A percentile compares a stretch with the other conserved stretches of the same genome.
Conservation (phyloP, 1,139 yeast genomes). For the Yamadazyma triangularis region DNA sequence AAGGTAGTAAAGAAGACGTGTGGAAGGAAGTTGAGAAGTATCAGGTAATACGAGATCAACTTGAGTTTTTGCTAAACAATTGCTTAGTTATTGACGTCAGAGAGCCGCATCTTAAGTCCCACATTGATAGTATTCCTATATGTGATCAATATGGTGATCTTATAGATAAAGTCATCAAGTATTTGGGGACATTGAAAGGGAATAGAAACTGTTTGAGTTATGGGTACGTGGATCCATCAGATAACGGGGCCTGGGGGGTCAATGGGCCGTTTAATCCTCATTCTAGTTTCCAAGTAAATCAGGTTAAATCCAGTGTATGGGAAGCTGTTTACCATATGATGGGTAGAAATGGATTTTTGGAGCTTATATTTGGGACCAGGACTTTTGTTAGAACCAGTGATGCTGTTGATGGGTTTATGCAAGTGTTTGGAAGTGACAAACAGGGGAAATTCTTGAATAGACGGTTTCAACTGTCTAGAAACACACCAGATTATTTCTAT, state of each 20-base stretch:
- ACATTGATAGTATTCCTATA: not conserved
- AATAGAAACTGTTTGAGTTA: conserved; percentile 18
- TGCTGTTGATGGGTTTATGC: too few relatives aligned
- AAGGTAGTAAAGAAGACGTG: conserved; percentile 1
- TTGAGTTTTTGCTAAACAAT: too few relatives aligned
- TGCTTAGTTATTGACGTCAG: too few relatives aligned
- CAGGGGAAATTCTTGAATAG: too few relatives aligned
- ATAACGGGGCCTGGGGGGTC: conserved; percentile 10
- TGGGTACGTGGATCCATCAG: conserved; percentile 22
- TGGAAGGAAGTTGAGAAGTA: too few relatives aligned
- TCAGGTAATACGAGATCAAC: too few relatives aligned
- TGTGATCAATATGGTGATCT: conserved; percentile 20
- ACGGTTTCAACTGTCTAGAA: conserved; percentile 12
- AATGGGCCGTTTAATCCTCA: conserved; percentile 15
- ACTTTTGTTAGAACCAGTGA: conserved; percentile 16
- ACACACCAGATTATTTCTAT: conserved; percentile 1
- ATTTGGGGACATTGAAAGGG: conserved; percentile 14
- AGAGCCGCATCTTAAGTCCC: too few relatives aligned
- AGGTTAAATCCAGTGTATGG: conserved; percentile 34
- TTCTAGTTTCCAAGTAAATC: conserved; percentile 22
- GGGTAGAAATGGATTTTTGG: conserved; percentile 27
- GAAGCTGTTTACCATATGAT: conserved; percentile 23
- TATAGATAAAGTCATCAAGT: conserved; percentile 19
- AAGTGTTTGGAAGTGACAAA: too few relatives aligned
- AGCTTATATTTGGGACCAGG: conserved; percentile 24